Percentiles rank a stretch among this genome's conserved stretches.
Conservation (phyloP, 164 flowering plant genomes). For the Stephania cephalantha region DNA sequence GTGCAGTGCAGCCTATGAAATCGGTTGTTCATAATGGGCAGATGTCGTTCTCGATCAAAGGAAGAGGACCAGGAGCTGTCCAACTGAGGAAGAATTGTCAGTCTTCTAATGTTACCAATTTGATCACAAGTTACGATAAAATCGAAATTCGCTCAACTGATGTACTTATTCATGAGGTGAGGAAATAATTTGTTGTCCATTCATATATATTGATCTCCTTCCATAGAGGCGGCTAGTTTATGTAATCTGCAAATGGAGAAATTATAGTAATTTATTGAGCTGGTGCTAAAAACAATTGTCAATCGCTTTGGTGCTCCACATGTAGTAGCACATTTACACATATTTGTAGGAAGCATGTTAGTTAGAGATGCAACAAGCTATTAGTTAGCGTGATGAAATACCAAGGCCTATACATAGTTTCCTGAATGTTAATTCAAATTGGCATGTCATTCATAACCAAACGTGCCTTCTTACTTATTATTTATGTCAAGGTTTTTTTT, state of each 20-base stretch:
- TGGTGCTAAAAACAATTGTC: not conserved
- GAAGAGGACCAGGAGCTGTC: conserved; percentile 9
- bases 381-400: not conserved
- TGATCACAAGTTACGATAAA: conserved; percentile 13
- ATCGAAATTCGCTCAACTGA: conserved; percentile 28
- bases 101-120: conserved; percentile 5
- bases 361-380: not conserved
- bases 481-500: not conserved
- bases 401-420: not conserved
- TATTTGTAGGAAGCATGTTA: not conserved
- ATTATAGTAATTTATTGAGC: not conserved
- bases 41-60: conserved; percentile 13
- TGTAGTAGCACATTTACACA: not conserved
- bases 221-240: not conserved
- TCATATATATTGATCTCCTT: not conserved
- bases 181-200: conserved; percentile 2
- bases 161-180: conserved; percentile 34
- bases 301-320: no score
- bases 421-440: not conserved
- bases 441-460: not conserved
- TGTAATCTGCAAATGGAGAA: not conserved
- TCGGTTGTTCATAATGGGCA: conserved; percentile 10
- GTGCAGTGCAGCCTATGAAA: conserved; percentile 12
- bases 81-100: conserved; percentile 9
- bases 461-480: not conserved